These are phyloP conservation scores for Candida xyloterini DNA, from an alignment of 805 yeast species.

Conservation along the genomic window DNA sequence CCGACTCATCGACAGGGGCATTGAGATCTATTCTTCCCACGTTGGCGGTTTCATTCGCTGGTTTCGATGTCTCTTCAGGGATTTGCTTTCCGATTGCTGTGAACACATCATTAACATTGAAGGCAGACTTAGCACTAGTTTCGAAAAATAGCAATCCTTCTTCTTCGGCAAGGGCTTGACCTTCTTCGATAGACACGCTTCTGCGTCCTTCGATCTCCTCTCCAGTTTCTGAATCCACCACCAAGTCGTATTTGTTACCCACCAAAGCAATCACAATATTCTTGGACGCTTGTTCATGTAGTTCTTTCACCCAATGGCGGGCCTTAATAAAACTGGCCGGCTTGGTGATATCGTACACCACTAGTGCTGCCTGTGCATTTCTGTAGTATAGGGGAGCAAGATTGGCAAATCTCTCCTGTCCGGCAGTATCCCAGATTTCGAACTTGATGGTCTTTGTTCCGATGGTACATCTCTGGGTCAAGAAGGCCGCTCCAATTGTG, in stretches of 20 bases:
- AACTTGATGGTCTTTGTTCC: constrained; percentile 85
- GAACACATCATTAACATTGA: constrained; percentile 88
- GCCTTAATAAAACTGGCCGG: constrained; percentile 95
- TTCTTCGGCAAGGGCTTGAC: constrained; percentile 81
- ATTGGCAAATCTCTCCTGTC: constrained; percentile 95
- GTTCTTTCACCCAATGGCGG: constrained; percentile 96
- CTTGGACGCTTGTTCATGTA: constrained; percentile 92
- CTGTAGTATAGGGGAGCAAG: constrained; percentile 97
- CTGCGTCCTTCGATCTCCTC: constrained; percentile 53
- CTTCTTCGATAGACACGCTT: constrained; percentile 84
- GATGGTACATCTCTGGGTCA: constrained; percentile 89
- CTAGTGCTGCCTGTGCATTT: constrained; percentile 95
- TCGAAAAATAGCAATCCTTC: constrained; percentile 89
- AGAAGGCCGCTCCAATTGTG: constrained; percentile 96
- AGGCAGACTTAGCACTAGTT: constrained; percentile 89
- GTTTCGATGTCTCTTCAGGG: constrained; percentile 42
- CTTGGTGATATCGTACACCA: constrained; percentile 92
- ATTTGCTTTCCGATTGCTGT: constrained; percentile 85
- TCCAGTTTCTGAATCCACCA: constrained; percentile 47
- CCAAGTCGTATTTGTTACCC: constrained; percentile 86
- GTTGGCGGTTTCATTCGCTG: constrained; percentile 15
- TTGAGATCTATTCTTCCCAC: constrained; percentile 36
- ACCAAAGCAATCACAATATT: constrained; percentile 90
- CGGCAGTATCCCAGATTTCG: constrained; percentile 97
- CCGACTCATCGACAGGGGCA: constrained; percentile 29